These are phyloP conservation scores for Niveomyces coronatus DNA, from an alignment of 2,329 filamentous ascomycete species.

Conservation along the genomic window DNA sequence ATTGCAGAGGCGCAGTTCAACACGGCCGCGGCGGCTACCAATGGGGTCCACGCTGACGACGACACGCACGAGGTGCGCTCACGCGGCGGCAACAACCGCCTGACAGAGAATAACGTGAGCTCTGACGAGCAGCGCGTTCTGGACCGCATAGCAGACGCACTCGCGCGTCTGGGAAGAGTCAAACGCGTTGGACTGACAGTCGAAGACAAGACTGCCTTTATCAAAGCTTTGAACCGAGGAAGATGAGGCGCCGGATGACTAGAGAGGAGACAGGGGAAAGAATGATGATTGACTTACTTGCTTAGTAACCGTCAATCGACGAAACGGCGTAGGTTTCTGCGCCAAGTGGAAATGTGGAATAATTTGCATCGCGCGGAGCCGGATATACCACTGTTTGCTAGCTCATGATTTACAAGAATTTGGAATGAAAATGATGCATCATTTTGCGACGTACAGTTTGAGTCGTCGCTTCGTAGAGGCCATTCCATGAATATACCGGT, in stretches of 20 bases:
- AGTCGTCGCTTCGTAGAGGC: no score
- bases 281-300: no score
- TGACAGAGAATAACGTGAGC: slow-evolving; percentile 26
- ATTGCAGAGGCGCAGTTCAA: slow-evolving; percentile 68
- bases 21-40: slow-evolving; percentile 27
- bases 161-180: slow-evolving; percentile 78
- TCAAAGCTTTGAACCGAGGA: slow-evolving; percentile 51
- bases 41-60: slow-evolving; percentile 22
- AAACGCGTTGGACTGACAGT: slow-evolving; percentile 81
- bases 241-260: slow-evolving; percentile 19
- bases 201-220: slow-evolving; percentile 72
- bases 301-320: no score
- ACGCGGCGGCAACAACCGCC: slow-evolving; percentile 18
- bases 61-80: slow-evolving; percentile 17
- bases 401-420: no score
- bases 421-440: no score
- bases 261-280: not conserved
- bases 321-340: not conserved
- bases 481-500: no score
- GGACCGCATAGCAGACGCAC: slow-evolving; percentile 70
- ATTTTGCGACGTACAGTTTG: no score
- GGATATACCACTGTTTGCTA: slow-evolving; percentile 10
- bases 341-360: not conserved
- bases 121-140: slow-evolving; percentile 59
- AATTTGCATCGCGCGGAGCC: slow-evolving; percentile 10